Conservation (phyloP, 768 basidiomycete genomes). For the Mycena alexandri region DNA sequence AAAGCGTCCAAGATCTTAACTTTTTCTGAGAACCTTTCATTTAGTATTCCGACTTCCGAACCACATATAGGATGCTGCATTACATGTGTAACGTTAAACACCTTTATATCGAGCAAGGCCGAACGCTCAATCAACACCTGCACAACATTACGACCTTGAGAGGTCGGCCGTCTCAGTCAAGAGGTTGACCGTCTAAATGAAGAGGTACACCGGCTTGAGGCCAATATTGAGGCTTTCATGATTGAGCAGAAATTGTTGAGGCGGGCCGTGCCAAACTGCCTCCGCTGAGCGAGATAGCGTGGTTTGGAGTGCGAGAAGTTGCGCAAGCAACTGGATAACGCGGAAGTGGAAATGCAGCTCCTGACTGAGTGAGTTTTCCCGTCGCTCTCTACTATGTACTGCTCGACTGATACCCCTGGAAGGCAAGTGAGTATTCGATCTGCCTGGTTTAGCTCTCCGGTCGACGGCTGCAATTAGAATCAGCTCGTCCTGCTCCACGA, state of each 20-base stretch:
- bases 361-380: conserved; percentile 27
- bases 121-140: conserved; percentile 11
- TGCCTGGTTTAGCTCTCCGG: neutral
- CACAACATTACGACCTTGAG: conserved; percentile 7
- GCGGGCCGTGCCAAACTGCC: conserved; percentile 17
- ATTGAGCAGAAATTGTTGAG: conserved; percentile 30
- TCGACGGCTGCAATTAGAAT: conserved; percentile 15
- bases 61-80: conserved; percentile 26
- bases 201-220: too few species aligned
- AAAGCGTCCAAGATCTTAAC: neutral
- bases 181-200: too few species aligned
- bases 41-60: conserved; percentile 35
- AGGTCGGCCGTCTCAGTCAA: conserved; percentile 31
- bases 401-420: conserved; percentile 2
- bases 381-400: neutral
- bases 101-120: conserved; percentile 26
- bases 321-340: conserved; percentile 22
- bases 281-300: conserved; percentile 15
- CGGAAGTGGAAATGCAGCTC: conserved; percentile 28
- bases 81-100: conserved; percentile 35
- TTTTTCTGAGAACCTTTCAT: conserved; percentile 6
- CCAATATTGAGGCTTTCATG: conserved; percentile 26
- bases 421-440: conserved; percentile 33
- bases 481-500: conserved; percentile 36
- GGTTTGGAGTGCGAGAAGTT: conserved; percentile 14